Evolutionary conservation across 495 filamentous ascomycete species (phyloP).

Genomic region (Aspergillus diversus): DNA sequence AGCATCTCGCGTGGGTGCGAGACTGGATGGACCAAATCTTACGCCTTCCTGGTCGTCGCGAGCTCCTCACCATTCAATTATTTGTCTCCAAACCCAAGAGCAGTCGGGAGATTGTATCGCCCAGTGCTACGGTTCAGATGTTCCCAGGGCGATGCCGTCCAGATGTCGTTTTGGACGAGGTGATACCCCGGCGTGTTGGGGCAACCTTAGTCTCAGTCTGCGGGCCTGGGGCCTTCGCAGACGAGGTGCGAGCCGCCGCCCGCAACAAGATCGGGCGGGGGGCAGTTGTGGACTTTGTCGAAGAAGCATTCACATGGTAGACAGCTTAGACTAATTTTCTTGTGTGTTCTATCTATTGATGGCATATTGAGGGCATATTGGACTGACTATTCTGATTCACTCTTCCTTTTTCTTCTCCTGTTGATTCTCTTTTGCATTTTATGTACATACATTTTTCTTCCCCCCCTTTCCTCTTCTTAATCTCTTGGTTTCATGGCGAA

Average conservation of each 20-base stretch:
- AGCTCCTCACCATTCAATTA: conserved; percentile 80
- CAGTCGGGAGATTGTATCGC: conserved; percentile 78
- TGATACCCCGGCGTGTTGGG: conserved; percentile 76
- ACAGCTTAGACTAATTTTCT: conserved; percentile 15
- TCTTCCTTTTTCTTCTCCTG: conserved; percentile 18
- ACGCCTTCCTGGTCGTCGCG: conserved; percentile 76
- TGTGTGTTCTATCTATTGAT: background rate
- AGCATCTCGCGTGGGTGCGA: conserved; percentile 90
- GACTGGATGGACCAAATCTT: conserved; percentile 96
- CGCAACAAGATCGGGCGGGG: conserved; percentile 66
- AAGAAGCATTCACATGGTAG: conserved; percentile 92
- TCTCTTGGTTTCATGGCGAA: background rate
- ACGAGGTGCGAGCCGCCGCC: conserved; percentile 79
- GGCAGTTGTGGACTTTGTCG: conserved; percentile 81
- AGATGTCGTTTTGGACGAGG: conserved; percentile 69
- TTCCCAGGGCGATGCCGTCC: conserved; percentile 70
- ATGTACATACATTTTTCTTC: conserved; percentile 6
- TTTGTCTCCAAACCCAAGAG: conserved; percentile 86
- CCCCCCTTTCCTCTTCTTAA: background rate
- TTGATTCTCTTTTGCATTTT: conserved; percentile 21
- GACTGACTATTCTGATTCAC: background rate
- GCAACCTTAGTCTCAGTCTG: conserved; percentile 87
- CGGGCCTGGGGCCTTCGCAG: conserved; percentile 85
- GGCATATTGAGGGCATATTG: no score
- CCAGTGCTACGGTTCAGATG: conserved; percentile 86